Evolutionary conservation across 202 grass and related monocot genomes (phyloP).

Genomic region (Cymbopogon flexuosus): DNA sequence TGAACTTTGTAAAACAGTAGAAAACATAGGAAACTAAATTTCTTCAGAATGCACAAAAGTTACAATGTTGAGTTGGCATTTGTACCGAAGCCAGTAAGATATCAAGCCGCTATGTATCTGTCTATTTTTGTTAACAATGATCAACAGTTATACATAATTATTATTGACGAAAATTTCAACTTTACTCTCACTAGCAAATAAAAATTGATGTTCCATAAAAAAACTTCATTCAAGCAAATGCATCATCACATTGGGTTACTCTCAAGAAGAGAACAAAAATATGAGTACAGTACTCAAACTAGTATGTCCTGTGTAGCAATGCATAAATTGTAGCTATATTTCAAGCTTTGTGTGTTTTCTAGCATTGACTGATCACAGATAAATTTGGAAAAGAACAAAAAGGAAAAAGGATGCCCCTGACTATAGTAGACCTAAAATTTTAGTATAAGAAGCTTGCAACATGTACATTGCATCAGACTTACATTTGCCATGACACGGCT

Average conservation of each 20-base stretch:
- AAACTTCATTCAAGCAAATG: not conserved
- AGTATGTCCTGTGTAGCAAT: not conserved
- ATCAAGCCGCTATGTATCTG: not conserved
- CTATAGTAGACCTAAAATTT: not conserved
- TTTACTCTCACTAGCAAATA: not conserved
- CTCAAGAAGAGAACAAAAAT: not conserved
- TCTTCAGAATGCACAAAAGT: not conserved
- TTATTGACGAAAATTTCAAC: not conserved
- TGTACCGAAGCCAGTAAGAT: not conserved
- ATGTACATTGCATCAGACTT: not conserved
- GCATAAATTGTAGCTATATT: not conserved
- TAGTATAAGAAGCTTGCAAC: not conserved
- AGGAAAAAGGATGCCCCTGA: not conserved
- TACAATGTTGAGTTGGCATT: not conserved
- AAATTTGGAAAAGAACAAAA: not conserved
- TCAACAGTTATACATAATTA: not conserved
- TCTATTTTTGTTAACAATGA: not conserved
- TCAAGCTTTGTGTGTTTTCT: not conserved
- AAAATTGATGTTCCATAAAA: not conserved
- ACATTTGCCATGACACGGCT: not conserved
- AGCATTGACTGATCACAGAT: not conserved
- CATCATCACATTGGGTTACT: not conserved
- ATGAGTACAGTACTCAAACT: not conserved
- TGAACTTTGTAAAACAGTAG: not conserved
- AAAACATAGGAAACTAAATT: slow-evolving; percentile 8